Conservation (phyloP, 2,329 filamentous ascomycete genomes). For the Trichophyton benhamiae region DNA sequence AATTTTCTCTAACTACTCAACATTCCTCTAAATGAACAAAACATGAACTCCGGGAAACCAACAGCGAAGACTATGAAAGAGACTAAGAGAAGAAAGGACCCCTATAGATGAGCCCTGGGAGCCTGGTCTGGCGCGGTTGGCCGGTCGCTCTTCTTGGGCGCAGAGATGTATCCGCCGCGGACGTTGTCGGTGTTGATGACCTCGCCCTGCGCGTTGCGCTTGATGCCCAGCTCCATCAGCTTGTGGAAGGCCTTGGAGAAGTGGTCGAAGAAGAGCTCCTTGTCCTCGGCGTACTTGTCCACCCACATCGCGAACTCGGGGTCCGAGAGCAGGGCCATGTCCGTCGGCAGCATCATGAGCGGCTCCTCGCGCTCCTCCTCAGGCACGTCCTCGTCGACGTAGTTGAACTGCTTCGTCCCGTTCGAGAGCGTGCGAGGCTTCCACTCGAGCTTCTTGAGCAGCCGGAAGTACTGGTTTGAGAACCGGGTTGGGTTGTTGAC, state of each 20-base stretch:
- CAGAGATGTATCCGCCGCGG: slow-evolving; percentile 44
- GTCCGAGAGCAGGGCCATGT: slow-evolving; percentile 47
- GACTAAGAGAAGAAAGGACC: not conserved
- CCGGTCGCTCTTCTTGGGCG: slow-evolving; percentile 44
- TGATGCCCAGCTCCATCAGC: slow-evolving; percentile 49
- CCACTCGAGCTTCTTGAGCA: slow-evolving; percentile 43
- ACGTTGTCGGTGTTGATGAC: slow-evolving; percentile 47
- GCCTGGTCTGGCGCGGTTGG: slow-evolving; percentile 15
- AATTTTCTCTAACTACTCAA: not conserved
- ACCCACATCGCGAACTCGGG: slow-evolving; percentile 44
- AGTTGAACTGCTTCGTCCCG: slow-evolving; percentile 47
- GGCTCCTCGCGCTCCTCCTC: slow-evolving; percentile 37
- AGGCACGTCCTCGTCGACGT: slow-evolving; percentile 43
- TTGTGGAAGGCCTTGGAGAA: slow-evolving; percentile 49
- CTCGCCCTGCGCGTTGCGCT: slow-evolving; percentile 40
- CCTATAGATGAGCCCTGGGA: not conserved
- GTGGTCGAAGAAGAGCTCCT: slow-evolving; percentile 50
- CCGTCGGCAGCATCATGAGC: slow-evolving; percentile 56
- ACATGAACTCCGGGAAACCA: not conserved
- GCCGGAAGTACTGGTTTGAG: slow-evolving; percentile 46
- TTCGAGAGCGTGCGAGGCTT: slow-evolving; percentile 42
- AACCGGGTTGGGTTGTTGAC: slow-evolving; percentile 48
- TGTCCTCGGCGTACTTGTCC: slow-evolving; percentile 47
- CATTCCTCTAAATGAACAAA: not conserved
- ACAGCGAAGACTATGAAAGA: not conserved